These are phyloP conservation scores for Termitomyces sp. DNA, from an alignment of 768 basidiomycete genomes.

Conservation along the genomic window DNA sequence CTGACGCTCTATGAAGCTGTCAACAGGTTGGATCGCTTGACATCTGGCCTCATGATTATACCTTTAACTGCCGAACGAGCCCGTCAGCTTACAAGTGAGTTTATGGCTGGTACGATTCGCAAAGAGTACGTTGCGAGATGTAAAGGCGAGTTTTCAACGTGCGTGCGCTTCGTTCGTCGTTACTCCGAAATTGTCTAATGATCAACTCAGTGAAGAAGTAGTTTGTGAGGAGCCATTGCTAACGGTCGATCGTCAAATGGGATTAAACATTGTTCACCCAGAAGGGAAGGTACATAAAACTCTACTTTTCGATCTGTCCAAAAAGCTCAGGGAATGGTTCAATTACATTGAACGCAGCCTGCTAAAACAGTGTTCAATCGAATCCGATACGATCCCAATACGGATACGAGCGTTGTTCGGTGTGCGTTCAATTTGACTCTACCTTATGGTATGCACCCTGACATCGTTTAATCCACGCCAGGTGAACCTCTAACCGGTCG, in stretches of 20 bases:
- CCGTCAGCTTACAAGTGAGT: conserved; percentile 69
- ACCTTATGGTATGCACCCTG: not conserved
- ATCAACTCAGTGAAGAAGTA: conserved; percentile 58
- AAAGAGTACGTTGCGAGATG: conserved; percentile 94
- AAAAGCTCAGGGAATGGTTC: not conserved
- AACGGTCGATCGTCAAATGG: conserved; percentile 95
- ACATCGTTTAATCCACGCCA: conserved; percentile 20
- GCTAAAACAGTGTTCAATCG: conserved; percentile 87
- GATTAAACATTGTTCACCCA: conserved; percentile 91
- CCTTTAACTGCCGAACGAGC: conserved; percentile 70
- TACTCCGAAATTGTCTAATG: not conserved
- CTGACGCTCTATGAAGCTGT: conserved; percentile 53
- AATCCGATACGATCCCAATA: conserved; percentile 71
- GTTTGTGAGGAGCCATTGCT: conserved; percentile 81
- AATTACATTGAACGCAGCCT: conserved; percentile 35
- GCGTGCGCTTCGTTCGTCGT: conserved; percentile 22
- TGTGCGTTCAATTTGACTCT: conserved; percentile 41
- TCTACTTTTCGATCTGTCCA: not conserved
- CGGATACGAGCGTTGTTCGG: conserved; percentile 80
- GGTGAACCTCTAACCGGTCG: conserved; percentile 88
- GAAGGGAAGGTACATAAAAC: conserved; percentile 71
- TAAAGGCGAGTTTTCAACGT: conserved; percentile 82
- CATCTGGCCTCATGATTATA: conserved; percentile 93
- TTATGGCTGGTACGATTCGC: conserved; percentile 70
- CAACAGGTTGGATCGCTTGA: conserved; percentile 90